Conservation (phyloP, 2,329 filamentous ascomycete genomes). For the Xylaria sp. region DNA sequence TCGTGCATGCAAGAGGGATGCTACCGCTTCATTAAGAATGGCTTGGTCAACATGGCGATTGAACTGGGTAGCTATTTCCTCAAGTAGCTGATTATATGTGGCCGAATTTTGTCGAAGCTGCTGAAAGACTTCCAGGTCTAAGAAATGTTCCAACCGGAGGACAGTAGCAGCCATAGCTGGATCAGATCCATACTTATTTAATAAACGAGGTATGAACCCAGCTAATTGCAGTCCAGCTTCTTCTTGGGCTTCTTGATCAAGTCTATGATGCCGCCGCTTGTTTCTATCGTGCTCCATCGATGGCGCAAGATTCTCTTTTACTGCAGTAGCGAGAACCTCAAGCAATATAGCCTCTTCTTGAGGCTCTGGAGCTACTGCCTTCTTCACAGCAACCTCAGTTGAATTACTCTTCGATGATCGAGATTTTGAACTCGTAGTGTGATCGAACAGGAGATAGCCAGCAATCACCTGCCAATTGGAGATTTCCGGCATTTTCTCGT, state of each 20-base stretch:
- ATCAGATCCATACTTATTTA: constrained; percentile 94
- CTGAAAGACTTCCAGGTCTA: constrained; percentile 88
- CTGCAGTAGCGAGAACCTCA: constrained; percentile 85
- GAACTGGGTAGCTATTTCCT: constrained; percentile 95
- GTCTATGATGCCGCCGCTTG: constrained; percentile 67
- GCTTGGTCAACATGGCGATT: constrained; percentile 88
- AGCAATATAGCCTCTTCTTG: constrained; percentile 87
- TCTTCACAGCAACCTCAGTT: constrained; percentile 72
- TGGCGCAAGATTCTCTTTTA: constrained; percentile 77
- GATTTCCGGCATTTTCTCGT: constrained; percentile 82
- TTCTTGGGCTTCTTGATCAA: constrained; percentile 78
- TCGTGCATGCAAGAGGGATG: constrained; percentile 84
- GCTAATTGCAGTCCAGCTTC: constrained; percentile 82
- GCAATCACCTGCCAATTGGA: constrained; percentile 88
- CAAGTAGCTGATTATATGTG: constrained; percentile 81
- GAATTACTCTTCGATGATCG: constrained; percentile 66
- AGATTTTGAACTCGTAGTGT: constrained; percentile 73
- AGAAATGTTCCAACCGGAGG: constrained; percentile 83
- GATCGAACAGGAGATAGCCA: constrained; percentile 92
- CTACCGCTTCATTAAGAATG: constrained; percentile 85
- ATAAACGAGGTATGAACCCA: constrained; percentile 80
- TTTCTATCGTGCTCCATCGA: constrained; percentile 72
- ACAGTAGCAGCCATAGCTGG: constrained; percentile 88
- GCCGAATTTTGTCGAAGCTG: constrained; percentile 88
- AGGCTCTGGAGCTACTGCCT: constrained; percentile 76